A percentile compares a stretch with the other conserved stretches of the same genome.
These are phyloP conservation scores for Gossypium herbaceum DNA, from an alignment of 345 rosid genomes.

Conservation along the genomic window DNA sequence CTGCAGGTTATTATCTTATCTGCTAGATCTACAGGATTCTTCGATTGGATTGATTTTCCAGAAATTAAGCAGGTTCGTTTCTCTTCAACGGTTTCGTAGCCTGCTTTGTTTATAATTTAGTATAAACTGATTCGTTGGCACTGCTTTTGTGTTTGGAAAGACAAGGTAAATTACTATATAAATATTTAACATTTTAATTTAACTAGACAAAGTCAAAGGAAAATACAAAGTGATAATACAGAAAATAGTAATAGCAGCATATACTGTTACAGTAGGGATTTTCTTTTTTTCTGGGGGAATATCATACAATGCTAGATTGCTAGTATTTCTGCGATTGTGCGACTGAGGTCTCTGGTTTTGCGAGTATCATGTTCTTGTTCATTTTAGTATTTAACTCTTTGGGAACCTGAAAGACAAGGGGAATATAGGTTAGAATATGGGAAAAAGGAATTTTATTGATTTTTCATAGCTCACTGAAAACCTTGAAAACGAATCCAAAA, in stretches of 20 bases:
- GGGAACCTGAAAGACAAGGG: constrained; percentile 17
- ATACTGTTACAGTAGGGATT: neutral
- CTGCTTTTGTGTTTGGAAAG: neutral
- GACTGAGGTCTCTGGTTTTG: constrained; percentile 2
- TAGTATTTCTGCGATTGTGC: constrained; percentile 2
- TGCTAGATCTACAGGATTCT: neutral
- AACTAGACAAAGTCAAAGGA: neutral
- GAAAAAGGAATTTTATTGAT: neutral
- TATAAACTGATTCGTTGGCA: too few relatives aligned
- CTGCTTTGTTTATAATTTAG: too few relatives aligned
- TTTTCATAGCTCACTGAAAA: neutral
- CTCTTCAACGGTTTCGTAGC: neutral
- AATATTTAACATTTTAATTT: neutral
- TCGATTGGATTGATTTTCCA: neutral
- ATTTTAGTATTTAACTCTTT: neutral
- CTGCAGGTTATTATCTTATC: too few relatives aligned
- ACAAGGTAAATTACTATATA: neutral
- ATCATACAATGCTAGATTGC: neutral
- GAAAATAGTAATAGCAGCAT: neutral
- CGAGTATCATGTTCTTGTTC: neutral
- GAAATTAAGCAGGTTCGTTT: neutral
- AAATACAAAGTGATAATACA: neutral
- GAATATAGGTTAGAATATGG: neutral
- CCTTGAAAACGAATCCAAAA: neutral
- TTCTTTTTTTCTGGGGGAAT: neutral